Base-by-base conservation (phyloP, 805 yeast genomes). In the Schizosaccharomyces octosporus region DNA sequence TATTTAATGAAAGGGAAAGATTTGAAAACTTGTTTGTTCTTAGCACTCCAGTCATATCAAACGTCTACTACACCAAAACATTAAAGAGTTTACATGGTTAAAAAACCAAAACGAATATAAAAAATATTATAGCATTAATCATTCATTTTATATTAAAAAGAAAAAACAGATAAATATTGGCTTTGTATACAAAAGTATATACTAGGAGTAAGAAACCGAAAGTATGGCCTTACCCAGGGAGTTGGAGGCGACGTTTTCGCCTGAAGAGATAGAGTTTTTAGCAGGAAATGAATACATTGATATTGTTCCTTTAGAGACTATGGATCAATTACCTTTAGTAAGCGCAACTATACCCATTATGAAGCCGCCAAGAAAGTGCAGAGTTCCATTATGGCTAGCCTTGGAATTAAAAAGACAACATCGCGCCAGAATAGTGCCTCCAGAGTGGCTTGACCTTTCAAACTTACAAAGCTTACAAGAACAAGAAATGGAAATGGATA, bases 301-400 rank as follows among this genome's bases (percentile, higher is more conserved):
- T 29, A 82, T 89, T 11, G 75, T 88, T n/a, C 95, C 97, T 4
- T 76, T 93, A 63, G 85, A 83, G 68, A 72, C 82, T 1, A 77
- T 84, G 80, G 80, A 79, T 19, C 29, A 41, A n/a, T 19, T n/a
- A 1, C 57, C 57, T 4, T 29, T 59, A 24, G 11, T 55, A 54
- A 62, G 41, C 51, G 61, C 65, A 62, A 17, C 59, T 48, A 68
- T 81, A 36, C 88, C 90, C 0, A 73, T 75, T 6, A 72, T 87
- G 43, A 71, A 78, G 57, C 87, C 94, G 0, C 76, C 85, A 78
- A 78, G 83, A 63, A 76, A 89, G 61, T 78, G 77, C 21, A 74
- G 78, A 59, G 81, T 93, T 0, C 95, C 96, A 0, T 64, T 90
- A 1, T 93, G 97, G 97, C 74, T 86, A 24, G 97, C 97, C 0